A percentile compares a stretch with the other conserved stretches of the same genome.
Evolutionary conservation across 495 filamentous ascomycete genomes (phyloP).

Genomic region (Xylaria longipes): DNA sequence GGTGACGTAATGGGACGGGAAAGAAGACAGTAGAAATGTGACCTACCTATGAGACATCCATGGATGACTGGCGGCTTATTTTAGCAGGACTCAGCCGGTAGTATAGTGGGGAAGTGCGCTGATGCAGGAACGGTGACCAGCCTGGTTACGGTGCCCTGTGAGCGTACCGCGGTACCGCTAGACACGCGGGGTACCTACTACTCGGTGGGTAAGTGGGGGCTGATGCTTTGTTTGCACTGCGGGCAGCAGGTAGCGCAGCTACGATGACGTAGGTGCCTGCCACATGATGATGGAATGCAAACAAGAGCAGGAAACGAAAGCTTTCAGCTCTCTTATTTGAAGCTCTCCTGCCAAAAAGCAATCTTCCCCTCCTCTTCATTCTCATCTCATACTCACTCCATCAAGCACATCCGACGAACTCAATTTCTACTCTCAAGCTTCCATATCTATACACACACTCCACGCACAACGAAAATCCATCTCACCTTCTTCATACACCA

Average conservation of each 20-base stretch:
- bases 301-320: constrained; percentile 33
- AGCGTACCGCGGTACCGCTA: neutral
- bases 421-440: constrained; percentile 13
- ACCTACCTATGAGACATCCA: neutral
- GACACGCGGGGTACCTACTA: neutral
- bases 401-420: constrained; percentile 6
- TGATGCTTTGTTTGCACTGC: constrained; percentile 14
- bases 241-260: constrained; percentile 5
- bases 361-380: constrained; percentile 22
- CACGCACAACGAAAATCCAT: neutral
- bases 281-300: constrained; percentile 43
- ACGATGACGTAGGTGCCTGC: constrained; percentile 39
- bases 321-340: constrained; percentile 37
- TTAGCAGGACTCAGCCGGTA: constrained; percentile 5
- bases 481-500: neutral
- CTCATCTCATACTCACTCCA: constrained; percentile 7
- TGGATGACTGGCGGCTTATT: neutral
- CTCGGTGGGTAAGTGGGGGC: neutral
- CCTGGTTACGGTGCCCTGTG: neutral
- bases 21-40: neutral
- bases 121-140: constrained; percentile 12
- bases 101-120: constrained; percentile 6
- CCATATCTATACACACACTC: constrained; percentile 5
- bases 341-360: constrained; percentile 30
- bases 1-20: constrained; percentile 15